phyloP scores from a whole-genome alignment of 2,329 filamentous ascomycete species.

The Conoideocrella luteorostrata region DNA sequence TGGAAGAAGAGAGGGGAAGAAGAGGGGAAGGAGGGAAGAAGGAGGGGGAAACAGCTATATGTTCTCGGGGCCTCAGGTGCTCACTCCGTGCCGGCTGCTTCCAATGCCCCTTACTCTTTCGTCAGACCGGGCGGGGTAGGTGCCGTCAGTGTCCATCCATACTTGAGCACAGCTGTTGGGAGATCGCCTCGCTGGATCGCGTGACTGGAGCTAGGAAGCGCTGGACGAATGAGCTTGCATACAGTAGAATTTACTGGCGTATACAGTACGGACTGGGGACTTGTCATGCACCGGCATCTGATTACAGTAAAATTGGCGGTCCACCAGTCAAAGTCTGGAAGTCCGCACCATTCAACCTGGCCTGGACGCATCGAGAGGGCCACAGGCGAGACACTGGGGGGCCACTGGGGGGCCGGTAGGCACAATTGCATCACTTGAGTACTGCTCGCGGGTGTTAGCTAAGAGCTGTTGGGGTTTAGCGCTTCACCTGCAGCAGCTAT shows the following conservation, averaged over 20 bases:
- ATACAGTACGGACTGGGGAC: slow-evolving; percentile 2
- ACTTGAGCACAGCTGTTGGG: slow-evolving; percentile 2
- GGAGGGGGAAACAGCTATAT: slow-evolving; percentile 23
- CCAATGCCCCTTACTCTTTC: slow-evolving; percentile 25
- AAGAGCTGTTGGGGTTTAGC: slow-evolving; percentile 2
- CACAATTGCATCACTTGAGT: not conserved
- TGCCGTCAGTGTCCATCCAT: slow-evolving; percentile 13
- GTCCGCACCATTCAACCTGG: no score
- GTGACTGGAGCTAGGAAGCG: slow-evolving; percentile 8
- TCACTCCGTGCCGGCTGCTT: slow-evolving; percentile 5
- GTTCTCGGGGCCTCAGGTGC: slow-evolving; percentile 22
- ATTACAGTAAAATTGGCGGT: no score
- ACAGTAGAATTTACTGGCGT: not conserved
- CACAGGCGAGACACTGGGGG: not conserved
- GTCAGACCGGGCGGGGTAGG: slow-evolving; percentile 40
- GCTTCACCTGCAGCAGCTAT: slow-evolving; percentile 11
- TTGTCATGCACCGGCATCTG: no score
- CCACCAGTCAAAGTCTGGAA: no score
- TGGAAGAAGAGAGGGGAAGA: slow-evolving; percentile 15
- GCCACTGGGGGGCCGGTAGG: no score
- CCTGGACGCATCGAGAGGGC: not conserved
- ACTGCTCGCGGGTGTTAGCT: not conserved
- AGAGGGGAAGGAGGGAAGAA: slow-evolving; percentile 14
- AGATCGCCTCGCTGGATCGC: slow-evolving; percentile 13
- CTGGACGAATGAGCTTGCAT: not conserved